A percentile compares a stretch with the other conserved stretches of the same genome.
Conservation (phyloP, 805 yeast species). For the Nakazawaea wyomingensis region DNA sequence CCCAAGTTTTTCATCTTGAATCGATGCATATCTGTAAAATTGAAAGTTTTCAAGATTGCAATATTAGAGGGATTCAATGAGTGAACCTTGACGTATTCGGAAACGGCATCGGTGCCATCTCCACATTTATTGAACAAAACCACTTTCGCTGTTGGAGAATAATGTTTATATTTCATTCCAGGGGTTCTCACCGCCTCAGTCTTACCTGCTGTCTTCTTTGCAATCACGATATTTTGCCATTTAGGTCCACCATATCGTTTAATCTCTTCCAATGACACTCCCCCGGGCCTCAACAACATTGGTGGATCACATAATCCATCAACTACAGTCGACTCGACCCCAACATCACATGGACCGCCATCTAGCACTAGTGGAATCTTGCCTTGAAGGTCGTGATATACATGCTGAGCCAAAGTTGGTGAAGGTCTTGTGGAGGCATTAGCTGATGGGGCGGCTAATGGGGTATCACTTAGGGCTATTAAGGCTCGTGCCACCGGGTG, state of each 20-base stretch:
- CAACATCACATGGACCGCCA: slow-evolving; percentile 86
- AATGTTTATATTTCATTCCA: slow-evolving; percentile 96
- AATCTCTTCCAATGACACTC: slow-evolving; percentile 78
- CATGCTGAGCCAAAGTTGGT: slow-evolving; percentile 87
- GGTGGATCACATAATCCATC: slow-evolving; percentile 88
- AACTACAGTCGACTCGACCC: slow-evolving; percentile 90
- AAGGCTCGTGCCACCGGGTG: slow-evolving; percentile 89
- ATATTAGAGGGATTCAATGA: slow-evolving; percentile 25
- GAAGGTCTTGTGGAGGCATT: slow-evolving; percentile 94
- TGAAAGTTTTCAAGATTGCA: slow-evolving; percentile 46
- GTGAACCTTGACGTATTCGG: slow-evolving; percentile 17
- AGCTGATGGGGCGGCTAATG: slow-evolving; percentile 97
- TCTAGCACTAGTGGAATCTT: slow-evolving; percentile 81
- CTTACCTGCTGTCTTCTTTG: slow-evolving; percentile 59
- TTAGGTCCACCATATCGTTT: slow-evolving; percentile 53
- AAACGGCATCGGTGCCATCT: slow-evolving; percentile 33
- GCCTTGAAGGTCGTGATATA: slow-evolving; percentile 70
- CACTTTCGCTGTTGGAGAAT: slow-evolving; percentile 86
- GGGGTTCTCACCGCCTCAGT: slow-evolving; percentile 81
- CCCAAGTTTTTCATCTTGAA: slow-evolving; percentile 37
- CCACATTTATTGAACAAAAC: slow-evolving; percentile 52
- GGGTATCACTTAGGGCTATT: slow-evolving; percentile 77
- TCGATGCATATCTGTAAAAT: slow-evolving; percentile 25
- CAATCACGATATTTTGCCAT: slow-evolving; percentile 64
- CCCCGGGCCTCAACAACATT: slow-evolving; percentile 89